A percentile compares a stretch with the other conserved stretches of the same genome.
These are phyloP conservation scores for Teunomyces atbi DNA, from an alignment of 805 yeast species.

Conservation along the genomic window DNA sequence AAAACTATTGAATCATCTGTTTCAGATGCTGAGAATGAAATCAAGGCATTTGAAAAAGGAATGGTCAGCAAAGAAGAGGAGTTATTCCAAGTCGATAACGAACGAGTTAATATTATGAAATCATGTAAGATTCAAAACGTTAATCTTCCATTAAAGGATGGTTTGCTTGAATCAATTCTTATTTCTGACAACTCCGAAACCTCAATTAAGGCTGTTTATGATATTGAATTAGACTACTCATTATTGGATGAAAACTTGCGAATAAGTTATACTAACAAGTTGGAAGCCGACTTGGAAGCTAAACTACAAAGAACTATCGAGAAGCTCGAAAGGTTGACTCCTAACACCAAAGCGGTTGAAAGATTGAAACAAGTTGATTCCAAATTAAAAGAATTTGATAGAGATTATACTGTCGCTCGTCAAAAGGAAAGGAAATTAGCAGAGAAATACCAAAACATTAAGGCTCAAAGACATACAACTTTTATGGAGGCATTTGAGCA, in stretches of 20 bases:
- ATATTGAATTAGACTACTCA: slow-evolving; percentile 55
- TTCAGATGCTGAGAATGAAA: slow-evolving; percentile 37
- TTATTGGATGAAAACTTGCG: slow-evolving; percentile 43
- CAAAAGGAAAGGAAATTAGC: slow-evolving; percentile 54
- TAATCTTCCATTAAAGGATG: slow-evolving; percentile 59
- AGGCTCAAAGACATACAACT: slow-evolving; percentile 52
- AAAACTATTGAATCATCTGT: slow-evolving; percentile 31
- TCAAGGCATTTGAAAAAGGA: slow-evolving; percentile 28
- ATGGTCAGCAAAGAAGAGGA: slow-evolving; percentile 49
- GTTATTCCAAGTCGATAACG: slow-evolving; percentile 51
- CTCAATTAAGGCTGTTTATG: slow-evolving; percentile 39
- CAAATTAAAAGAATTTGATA: slow-evolving; percentile 58
- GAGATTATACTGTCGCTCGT: slow-evolving; percentile 62
- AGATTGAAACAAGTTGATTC: slow-evolving; percentile 67
- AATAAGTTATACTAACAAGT: slow-evolving; percentile 37
- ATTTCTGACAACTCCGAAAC: slow-evolving; percentile 49
- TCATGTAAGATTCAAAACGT: slow-evolving; percentile 74
- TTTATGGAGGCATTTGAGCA: slow-evolving; percentile 78
- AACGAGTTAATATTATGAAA: slow-evolving; percentile 57
- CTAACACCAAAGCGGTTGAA: slow-evolving; percentile 80
- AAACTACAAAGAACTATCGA: slow-evolving; percentile 31
- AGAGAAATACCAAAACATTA: slow-evolving; percentile 58
- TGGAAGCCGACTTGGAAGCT: slow-evolving; percentile 37
- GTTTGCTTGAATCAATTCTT: slow-evolving; percentile 60
- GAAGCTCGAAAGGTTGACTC: slow-evolving; percentile 55